Evolutionary conservation across 78 protist species (phyloP).

Genomic region (Dictyostelium brefeldianum): DNA sequence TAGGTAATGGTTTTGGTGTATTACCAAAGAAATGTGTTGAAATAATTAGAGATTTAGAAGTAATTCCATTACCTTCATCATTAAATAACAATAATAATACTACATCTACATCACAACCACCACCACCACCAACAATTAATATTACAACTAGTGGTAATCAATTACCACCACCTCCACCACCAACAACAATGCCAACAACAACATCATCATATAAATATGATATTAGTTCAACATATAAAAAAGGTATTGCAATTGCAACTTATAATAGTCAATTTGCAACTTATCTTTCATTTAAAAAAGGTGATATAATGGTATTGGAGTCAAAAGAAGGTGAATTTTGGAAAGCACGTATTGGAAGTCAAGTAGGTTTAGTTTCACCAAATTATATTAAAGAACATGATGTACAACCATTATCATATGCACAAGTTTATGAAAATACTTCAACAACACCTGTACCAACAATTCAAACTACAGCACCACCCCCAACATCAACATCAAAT

Average conservation of each 20-base stretch:
- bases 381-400: slow-evolving; percentile 25
- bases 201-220: not conserved
- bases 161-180: not conserved
- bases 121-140: slow-evolving; percentile 23
- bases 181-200: not conserved
- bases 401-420: not conserved
- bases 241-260: slow-evolving; percentile 14
- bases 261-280: slow-evolving; percentile 42
- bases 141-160: not conserved
- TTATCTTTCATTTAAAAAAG: slow-evolving; percentile 36
- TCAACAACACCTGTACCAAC: not conserved
- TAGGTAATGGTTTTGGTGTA: slow-evolving; percentile 19
- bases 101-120: not conserved
- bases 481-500: not conserved
- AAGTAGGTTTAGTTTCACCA: slow-evolving; percentile 36
- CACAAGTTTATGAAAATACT: not conserved
- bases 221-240: slow-evolving; percentile 5
- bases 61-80: slow-evolving; percentile 2
- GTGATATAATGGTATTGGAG: slow-evolving; percentile 34
- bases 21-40: slow-evolving; percentile 72
- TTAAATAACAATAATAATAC: not conserved
- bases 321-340: slow-evolving; percentile 51
- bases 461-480: not conserved
- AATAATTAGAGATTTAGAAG: slow-evolving; percentile 62
- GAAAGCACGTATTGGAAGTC: slow-evolving; percentile 40